Evolutionary conservation across 208 protist genomes (phyloP).

Genomic region (Entamoeba dispar): DNA sequence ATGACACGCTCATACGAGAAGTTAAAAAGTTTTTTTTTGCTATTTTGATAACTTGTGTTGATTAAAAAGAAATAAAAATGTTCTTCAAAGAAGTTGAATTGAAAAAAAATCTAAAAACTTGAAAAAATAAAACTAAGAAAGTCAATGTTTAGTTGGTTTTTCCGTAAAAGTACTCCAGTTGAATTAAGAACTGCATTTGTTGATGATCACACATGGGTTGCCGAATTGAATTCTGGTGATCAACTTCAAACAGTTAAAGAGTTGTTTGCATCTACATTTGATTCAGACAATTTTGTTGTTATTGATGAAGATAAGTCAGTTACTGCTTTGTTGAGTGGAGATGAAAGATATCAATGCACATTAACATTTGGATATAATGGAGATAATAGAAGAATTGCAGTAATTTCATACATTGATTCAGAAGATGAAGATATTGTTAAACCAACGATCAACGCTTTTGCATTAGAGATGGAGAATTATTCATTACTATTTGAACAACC

Average conservation of each 20-base stretch:
- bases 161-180: not conserved
- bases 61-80: no score
- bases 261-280: not conserved
- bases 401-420: not conserved
- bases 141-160: not conserved
- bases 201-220: not conserved
- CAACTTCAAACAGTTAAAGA: not conserved
- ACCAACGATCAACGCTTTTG: not conserved
- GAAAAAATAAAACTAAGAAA: not conserved
- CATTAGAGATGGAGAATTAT: not conserved
- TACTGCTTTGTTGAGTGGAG: not conserved
- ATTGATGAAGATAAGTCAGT: not conserved
- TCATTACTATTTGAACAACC: not conserved
- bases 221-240: not conserved
- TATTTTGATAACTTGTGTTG: no score
- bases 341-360: not conserved
- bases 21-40: not conserved
- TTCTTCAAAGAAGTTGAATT: no score
- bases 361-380: not conserved
- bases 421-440: not conserved
- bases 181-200: not conserved
- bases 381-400: not conserved
- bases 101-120: not conserved
- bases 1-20: not conserved
- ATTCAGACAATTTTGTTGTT: not conserved